Conservation (phyloP, 345 rosid species). For the Bruguiera parviflora region DNA sequence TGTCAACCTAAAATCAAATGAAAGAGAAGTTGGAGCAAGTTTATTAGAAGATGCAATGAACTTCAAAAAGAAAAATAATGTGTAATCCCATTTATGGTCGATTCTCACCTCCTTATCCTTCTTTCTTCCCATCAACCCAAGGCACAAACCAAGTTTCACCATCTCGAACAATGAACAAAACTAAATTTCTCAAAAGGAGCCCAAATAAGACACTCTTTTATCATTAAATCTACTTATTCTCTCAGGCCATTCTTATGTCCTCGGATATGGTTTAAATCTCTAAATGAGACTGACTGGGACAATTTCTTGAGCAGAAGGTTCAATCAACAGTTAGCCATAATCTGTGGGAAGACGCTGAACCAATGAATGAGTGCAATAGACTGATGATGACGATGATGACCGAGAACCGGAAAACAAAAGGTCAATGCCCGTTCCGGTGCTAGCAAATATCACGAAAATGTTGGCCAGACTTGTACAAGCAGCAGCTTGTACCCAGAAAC, state of each 20-base stretch:
- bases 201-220: background rate
- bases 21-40: slow-evolving; percentile 6
- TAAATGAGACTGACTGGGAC: slow-evolving; percentile 7
- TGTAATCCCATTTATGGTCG: background rate
- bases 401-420: slow-evolving; percentile 39
- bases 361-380: slow-evolving; percentile 25
- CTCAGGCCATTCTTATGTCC: slow-evolving; percentile 1
- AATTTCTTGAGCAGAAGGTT: background rate
- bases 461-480: slow-evolving; percentile 69
- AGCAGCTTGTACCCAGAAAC: slow-evolving; percentile 60
- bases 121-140: slow-evolving; percentile 28
- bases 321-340: slow-evolving; percentile 55
- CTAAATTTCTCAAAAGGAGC: slow-evolving; percentile 3
- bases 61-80: slow-evolving; percentile 1
- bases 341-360: slow-evolving; percentile 68
- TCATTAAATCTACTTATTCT: background rate
- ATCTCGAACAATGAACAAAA: slow-evolving; percentile 24
- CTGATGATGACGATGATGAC: slow-evolving; percentile 7
- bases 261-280: slow-evolving; percentile 38
- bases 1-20: slow-evolving; percentile 31
- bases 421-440: slow-evolving; percentile 40
- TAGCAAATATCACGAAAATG: slow-evolving; percentile 31
- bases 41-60: background rate
- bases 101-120: slow-evolving; percentile 48
- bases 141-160: slow-evolving; percentile 53